These are phyloP conservation scores for Eleusine coracana DNA, from an alignment of 176 grass and related monocot genomes.

Conservation along the genomic window DNA sequence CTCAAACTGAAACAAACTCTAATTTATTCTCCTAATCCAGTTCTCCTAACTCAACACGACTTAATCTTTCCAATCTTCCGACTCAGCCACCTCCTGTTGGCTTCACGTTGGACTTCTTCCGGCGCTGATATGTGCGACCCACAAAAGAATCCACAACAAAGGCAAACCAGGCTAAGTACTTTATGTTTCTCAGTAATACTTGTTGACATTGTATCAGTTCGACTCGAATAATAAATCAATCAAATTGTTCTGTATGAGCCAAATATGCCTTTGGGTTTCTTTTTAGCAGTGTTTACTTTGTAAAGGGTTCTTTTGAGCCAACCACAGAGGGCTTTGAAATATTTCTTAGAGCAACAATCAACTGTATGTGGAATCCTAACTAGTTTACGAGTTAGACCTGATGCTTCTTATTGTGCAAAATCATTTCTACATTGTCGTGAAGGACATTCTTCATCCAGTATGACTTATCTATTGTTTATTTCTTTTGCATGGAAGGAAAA, in stretches of 20 bases:
- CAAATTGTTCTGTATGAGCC: background rate
- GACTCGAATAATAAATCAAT: background rate
- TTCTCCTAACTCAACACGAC: no score
- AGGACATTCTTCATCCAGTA: slow-evolving; percentile 7
- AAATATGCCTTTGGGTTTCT: slow-evolving; percentile 3
- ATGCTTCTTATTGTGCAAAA: background rate
- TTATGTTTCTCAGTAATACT: background rate
- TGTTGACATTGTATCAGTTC: background rate
- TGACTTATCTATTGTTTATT: slow-evolving; percentile 25
- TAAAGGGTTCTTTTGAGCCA: background rate
- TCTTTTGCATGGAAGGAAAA: slow-evolving; percentile 64
- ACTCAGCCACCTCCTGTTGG: no score
- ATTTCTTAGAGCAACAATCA: slow-evolving; percentile 6
- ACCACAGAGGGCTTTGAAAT: slow-evolving; percentile 7
- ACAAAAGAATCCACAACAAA: no score
- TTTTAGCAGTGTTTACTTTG: slow-evolving; percentile 2
- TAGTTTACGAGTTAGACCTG: background rate
- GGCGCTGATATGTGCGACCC: no score
- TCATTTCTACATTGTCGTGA: background rate
- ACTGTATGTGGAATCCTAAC: slow-evolving; percentile 1
- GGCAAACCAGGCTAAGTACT: background rate
- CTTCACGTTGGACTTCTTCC: no score
- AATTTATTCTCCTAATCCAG: no score
- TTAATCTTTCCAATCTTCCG: no score
- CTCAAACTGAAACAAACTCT: no score